A percentile compares a stretch with the other conserved stretches of the same genome.
Evolutionary conservation across 495 filamentous ascomycete species (phyloP).

Genomic region (Beverwykella pulmonaria): DNA sequence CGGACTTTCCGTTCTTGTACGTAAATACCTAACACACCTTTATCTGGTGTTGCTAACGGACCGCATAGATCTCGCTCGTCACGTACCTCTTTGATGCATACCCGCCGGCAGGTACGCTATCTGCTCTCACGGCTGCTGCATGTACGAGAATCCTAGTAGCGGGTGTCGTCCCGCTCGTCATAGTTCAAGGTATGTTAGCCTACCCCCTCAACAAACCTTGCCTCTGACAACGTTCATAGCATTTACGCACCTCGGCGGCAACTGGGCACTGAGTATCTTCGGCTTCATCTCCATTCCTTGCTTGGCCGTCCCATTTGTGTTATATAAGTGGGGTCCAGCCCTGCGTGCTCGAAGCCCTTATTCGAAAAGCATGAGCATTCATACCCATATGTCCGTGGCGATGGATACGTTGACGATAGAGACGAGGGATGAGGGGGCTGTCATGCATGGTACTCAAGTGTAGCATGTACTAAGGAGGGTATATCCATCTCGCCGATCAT

Average conservation of each 20-base stretch:
- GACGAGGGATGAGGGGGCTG: not conserved
- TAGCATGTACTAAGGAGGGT: not conserved
- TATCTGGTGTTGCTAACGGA: not conserved
- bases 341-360: slow-evolving; percentile 33
- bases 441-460: slow-evolving; percentile 10
- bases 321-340: slow-evolving; percentile 38
- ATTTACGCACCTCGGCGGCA: slow-evolving; percentile 37
- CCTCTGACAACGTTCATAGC: slow-evolving; percentile 1
- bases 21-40: not conserved
- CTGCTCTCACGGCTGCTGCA: slow-evolving; percentile 40
- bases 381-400: slow-evolving; percentile 12
- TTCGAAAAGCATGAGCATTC: slow-evolving; percentile 25
- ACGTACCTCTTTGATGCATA: slow-evolving; percentile 52
- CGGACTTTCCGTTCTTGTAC: slow-evolving; percentile 37
- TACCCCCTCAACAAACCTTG: not conserved
- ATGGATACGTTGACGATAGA: slow-evolving; percentile 7
- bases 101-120: slow-evolving; percentile 39
- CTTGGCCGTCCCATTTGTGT: slow-evolving; percentile 33
- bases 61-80: slow-evolving; percentile 43
- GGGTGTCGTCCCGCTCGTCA: slow-evolving; percentile 37
- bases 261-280: slow-evolving; percentile 40
- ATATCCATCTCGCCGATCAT: not conserved
- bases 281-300: slow-evolving; percentile 41
- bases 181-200: slow-evolving; percentile 28
- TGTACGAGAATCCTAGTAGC: slow-evolving; percentile 33